phyloP scores from a whole-genome alignment of 2,329 filamentous ascomycete species.

The Paecilomyces dactylethromorphus region DNA sequence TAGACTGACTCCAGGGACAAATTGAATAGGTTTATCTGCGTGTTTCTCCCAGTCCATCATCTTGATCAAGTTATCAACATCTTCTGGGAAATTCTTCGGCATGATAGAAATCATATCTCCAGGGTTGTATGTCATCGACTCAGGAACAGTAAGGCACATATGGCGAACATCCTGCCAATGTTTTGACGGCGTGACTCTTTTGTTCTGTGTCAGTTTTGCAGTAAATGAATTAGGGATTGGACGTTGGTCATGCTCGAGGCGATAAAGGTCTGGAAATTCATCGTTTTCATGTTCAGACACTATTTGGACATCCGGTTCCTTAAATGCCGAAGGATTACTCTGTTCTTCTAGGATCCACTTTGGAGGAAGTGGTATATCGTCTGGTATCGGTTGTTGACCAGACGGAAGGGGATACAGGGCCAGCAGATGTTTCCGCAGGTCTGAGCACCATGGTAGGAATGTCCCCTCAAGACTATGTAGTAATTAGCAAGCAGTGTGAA shows the following conservation, averaged over 20 bases:
- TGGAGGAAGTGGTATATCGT: constrained; percentile 66
- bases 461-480: constrained; percentile 67
- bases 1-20: constrained; percentile 32
- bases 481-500: neutral
- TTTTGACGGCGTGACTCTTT: constrained; percentile 62
- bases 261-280: constrained; percentile 15
- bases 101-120: constrained; percentile 77
- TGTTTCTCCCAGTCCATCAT: constrained; percentile 71
- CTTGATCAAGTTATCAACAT: constrained; percentile 71
- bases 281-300: constrained; percentile 4
- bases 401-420: constrained; percentile 62
- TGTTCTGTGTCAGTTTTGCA: constrained; percentile 59
- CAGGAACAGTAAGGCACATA: constrained; percentile 52
- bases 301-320: neutral
- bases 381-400: constrained; percentile 63
- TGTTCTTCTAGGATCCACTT: constrained; percentile 54
- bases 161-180: constrained; percentile 96
- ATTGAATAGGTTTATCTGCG: constrained; percentile 62
- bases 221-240: constrained; percentile 52
- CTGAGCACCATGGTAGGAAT: constrained; percentile 70
- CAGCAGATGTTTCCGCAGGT: constrained; percentile 61
- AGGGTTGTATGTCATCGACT: constrained; percentile 50
- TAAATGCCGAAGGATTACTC: constrained; percentile 1
- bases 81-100: constrained; percentile 76
- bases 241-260: constrained; percentile 41